Evolutionary conservation across 2,329 filamentous ascomycete genomes (phyloP), one percentile per base, ranked within the genome.

Genomic region (Coleophoma cylindrospora): DNA sequence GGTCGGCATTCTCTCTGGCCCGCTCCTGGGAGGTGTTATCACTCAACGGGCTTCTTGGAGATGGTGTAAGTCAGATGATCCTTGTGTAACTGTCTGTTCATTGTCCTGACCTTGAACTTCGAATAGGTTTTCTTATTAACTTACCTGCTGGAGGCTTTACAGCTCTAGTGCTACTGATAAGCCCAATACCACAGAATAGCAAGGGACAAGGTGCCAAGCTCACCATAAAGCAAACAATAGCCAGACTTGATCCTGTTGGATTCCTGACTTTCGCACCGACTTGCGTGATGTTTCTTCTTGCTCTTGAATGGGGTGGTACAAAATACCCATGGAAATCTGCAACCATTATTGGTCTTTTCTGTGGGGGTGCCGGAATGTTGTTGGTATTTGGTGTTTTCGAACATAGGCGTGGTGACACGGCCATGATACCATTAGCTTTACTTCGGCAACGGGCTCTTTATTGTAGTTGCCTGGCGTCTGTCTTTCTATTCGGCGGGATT

Each of bases 221-320:
- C 12, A 49, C 47, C 13, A 33, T 27, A 14, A 55, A 48, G 38
- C 37, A 51, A n/a, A 48, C 50, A 34, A 33, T 57, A 34, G 21
- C 36, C 19, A 54, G 64, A 38, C 55, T 68, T n/a, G 67, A 69
- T 52, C 43, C 66, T 3, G n/a, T 58, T 4, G 67, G 66, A 2
- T 59, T 61, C 10, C 51, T 59, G 14, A 53, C 68, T 38, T 58
- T 70, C n/a, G 60, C 66, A 56, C 48, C 57, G 62, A 13, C 54
- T 62, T 4, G 54, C 64, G 21, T 65, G 57, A 12, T 55, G 67
- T n/a, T 65, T n/a, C 56, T 67, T 14, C 56, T 66, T 10, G 65
- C 64, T 11, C 50, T 66, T 11, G 56, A 64, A 49, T 66, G 60
- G 58, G 64, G 64, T 21, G 64, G 64, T 19, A 57, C 46, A 2